Evolutionary conservation across 257 asterid species (phyloP), one percentile per base, ranked within the genome.

Genomic region (Plantago major): DNA sequence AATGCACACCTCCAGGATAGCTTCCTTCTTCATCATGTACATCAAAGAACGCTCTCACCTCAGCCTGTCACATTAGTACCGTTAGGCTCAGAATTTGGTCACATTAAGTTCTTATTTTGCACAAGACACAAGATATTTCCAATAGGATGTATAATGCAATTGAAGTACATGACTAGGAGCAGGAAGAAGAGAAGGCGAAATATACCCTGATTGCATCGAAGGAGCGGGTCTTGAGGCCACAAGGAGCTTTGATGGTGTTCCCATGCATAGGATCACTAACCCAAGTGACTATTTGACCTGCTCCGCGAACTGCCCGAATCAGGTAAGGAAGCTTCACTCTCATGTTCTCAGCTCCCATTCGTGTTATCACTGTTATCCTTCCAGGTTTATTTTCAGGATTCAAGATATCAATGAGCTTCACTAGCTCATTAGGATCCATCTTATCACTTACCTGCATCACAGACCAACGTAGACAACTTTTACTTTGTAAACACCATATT

Each of bases 201-300:
- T 65, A 6, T 26, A 53, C 87, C 81, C 82, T 68, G 64, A 83
- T 83, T 54, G 90, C 74, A 72, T 83, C 90, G 43, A 80, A 83
- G 7, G 87, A 73, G 26, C 90, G 87, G 10, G 90, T 83, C 70
- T 83, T 83, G 48, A 83, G 78, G 46, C 87, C 90, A 76, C 82
- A 80, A 63, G 87, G 87, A 59, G 90, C 90, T 58, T 83, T 83
- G 53, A 74, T 80, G 48, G 90, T 83, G 74, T 83, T 83, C 43
- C 90, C 90, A 12, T 83, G 90, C 90, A 83, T 83, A 48, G 90
- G 90, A 60, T 83, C 90, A 67, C 87, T 69, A 70, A 83, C 85
- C 90, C 90, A 83, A 52, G 87, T 83, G 58, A 83, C 90, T 46
- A 83, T 78, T 70, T 78, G 87, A 54, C 90, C 90, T 14, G 86